These are phyloP conservation scores for Diospyros kaki DNA, from an alignment of 148 eudicot genomes.

Conservation along the genomic window DNA sequence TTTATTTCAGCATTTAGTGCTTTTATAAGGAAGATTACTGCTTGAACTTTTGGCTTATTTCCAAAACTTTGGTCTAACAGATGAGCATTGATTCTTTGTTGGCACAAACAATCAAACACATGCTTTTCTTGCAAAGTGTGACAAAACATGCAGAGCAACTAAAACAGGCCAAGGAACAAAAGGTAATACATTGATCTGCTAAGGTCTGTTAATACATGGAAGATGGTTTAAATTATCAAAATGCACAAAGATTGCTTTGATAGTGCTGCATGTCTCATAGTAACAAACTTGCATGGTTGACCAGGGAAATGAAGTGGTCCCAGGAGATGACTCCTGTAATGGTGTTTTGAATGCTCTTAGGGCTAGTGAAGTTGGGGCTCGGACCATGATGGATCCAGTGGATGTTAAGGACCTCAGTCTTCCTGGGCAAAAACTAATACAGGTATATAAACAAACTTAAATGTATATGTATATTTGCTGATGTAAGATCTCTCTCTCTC, in stretches of 20 bases:
- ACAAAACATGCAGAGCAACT: conserved; percentile 57
- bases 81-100: conserved; percentile 73
- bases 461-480: not conserved
- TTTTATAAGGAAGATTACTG: not conserved
- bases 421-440: conserved; percentile 79
- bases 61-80: conserved; percentile 35
- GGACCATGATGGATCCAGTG: conserved; percentile 55
- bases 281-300: conserved; percentile 12
- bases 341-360: conserved; percentile 46
- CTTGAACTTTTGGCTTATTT: conserved; percentile 7
- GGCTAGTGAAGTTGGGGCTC: conserved; percentile 65
- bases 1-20: not conserved
- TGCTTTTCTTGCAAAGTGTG: conserved; percentile 68
- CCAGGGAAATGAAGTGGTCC: conserved; percentile 22
- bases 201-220: not conserved
- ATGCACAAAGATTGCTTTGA: not conserved
- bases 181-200: conserved; percentile 40
- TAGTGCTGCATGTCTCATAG: not conserved
- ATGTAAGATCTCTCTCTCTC: not conserved
- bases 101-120: conserved; percentile 65
- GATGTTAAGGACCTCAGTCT: conserved; percentile 70
- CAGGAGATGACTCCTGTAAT: conserved; percentile 18
- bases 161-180: conserved; percentile 39
- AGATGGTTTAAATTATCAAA: not conserved
- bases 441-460: conserved; percentile 35